Base-by-base conservation (phyloP, 1,284 basidiomycete species). In the Apiotrichum akiyoshidainum region DNA sequence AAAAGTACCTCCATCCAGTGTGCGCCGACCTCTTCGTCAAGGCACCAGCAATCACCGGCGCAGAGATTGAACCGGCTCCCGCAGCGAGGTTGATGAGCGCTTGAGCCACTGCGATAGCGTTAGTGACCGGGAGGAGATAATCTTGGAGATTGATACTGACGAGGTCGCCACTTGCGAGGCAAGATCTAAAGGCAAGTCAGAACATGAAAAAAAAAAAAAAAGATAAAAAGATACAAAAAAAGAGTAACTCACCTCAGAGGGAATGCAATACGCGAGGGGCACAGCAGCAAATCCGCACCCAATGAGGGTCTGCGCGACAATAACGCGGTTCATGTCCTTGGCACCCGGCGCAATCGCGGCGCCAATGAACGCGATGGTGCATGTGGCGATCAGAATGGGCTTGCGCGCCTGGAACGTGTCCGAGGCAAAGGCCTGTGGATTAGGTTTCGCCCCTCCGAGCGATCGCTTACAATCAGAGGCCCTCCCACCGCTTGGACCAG, bases 321-420 rank as follows among this genome's bases (percentile, higher is more conserved):
- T 56, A 3, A 60, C 46, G n/a, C 58, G 58, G 21, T 60, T 56
- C n/a, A 60, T 60, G 42, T 53, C 37, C 26, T 48, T 48, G 3
- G 58, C 21, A 0, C 58, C 58, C 0, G 58, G 58, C 0, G 58
- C 58, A 19, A 60, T 56, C 9, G 58, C 58, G 12, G 58, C 50
- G 13, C 58, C 58, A 22, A 60, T 49, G 37, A 60, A 60, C 3
- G 58, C 52, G 7, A 55, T 21, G 6, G 51, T 49, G 46, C 54
- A 55, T 1, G 58, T 56, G 10, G 33, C 46, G 4, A 56, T 33
- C 21, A 60, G 31, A 9, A 60, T 19, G 0, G 19, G 26, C 51
- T 60, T 60, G 35, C 58, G 58, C 1, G 54, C 54, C n/a, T 60
- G 58, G 46, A 60, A 60, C 1, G 58, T 56, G 31, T 60, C 58